These are phyloP conservation scores for Fusarium proliferatum DNA, from an alignment of 2,329 filamentous ascomycete species.

Conservation along the genomic window DNA sequence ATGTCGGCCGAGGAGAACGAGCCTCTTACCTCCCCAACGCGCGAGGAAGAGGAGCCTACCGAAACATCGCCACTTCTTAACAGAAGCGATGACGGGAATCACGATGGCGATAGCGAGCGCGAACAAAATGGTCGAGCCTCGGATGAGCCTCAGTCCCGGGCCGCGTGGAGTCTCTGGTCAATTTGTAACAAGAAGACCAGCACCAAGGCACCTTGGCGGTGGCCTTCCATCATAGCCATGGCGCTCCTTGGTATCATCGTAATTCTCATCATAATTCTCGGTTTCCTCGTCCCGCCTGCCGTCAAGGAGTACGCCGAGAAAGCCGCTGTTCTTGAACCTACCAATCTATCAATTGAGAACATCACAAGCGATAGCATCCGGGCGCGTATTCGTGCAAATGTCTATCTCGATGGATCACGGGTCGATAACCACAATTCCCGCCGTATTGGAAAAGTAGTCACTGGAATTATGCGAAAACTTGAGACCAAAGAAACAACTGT, in stretches of 20 bases:
- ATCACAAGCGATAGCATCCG: slow-evolving; percentile 83
- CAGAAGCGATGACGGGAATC: slow-evolving; percentile 51
- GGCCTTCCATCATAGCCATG: slow-evolving; percentile 84
- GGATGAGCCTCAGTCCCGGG: slow-evolving; percentile 7
- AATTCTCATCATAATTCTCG: slow-evolving; percentile 77
- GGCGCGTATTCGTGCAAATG: slow-evolving; percentile 83
- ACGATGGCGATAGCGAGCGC: slow-evolving; percentile 44
- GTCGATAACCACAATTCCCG: slow-evolving; percentile 78
- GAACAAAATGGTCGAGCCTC: slow-evolving; percentile 40
- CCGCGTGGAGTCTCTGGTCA: slow-evolving; percentile 39
- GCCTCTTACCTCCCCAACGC: slow-evolving; percentile 55
- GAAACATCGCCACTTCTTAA: slow-evolving; percentile 67
- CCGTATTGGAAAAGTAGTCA: slow-evolving; percentile 80
- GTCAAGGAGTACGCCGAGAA: slow-evolving; percentile 89
- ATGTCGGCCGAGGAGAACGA: slow-evolving; percentile 61
- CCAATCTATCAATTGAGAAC: slow-evolving; percentile 84
- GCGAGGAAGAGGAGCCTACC: slow-evolving; percentile 43
- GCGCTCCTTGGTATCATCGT: slow-evolving; percentile 70
- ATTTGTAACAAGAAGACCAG: slow-evolving; percentile 29
- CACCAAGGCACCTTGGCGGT: slow-evolving; percentile 58
- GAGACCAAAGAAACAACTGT: slow-evolving; percentile 79
- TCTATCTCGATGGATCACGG: slow-evolving; percentile 80
- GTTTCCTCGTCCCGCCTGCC: slow-evolving; percentile 82
- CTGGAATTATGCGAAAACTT: slow-evolving; percentile 81
- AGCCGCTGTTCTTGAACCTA: slow-evolving; percentile 84